Conservation (phyloP, 345 rosid species). For the Gynandropsis gynandra region DNA sequence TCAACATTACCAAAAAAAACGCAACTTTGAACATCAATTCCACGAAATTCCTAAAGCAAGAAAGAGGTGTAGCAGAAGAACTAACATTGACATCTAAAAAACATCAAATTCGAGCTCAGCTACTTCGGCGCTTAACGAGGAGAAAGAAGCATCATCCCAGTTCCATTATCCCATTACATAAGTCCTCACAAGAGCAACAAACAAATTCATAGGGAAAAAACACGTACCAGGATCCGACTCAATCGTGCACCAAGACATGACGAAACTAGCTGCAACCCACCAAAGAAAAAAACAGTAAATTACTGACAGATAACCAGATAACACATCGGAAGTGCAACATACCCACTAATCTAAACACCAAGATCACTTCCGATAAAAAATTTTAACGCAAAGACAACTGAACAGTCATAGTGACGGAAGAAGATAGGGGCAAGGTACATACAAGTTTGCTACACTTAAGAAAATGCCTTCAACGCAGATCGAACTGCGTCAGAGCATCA, state of each 20-base stretch:
- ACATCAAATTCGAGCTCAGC: constrained; percentile 1
- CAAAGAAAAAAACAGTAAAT: too few species aligned
- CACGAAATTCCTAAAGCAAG: background rate
- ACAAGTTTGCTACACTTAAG: too few species aligned
- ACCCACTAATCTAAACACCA: too few species aligned
- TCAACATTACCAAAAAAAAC: too few species aligned
- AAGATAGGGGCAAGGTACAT: too few species aligned
- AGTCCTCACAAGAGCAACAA: background rate
- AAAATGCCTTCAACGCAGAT: too few species aligned
- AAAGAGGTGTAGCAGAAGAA: background rate
- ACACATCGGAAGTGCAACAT: too few species aligned
- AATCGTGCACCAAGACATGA: constrained; percentile 99
- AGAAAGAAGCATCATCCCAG: constrained; percentile 10
- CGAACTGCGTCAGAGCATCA: too few species aligned
- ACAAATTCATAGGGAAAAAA: background rate
- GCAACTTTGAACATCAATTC: background rate
- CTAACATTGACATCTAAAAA: background rate
- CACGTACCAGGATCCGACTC: constrained; percentile 93
- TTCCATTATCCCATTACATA: background rate
- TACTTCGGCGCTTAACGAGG: background rate
- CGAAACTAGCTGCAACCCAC: constrained; percentile 6
- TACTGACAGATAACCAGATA: too few species aligned
- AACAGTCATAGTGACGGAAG: too few species aligned
- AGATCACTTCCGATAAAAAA: too few species aligned
- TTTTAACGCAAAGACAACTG: too few species aligned